phyloP scores from a whole-genome alignment of 345 rosid genomes.

The Iberis pinnata region DNA sequence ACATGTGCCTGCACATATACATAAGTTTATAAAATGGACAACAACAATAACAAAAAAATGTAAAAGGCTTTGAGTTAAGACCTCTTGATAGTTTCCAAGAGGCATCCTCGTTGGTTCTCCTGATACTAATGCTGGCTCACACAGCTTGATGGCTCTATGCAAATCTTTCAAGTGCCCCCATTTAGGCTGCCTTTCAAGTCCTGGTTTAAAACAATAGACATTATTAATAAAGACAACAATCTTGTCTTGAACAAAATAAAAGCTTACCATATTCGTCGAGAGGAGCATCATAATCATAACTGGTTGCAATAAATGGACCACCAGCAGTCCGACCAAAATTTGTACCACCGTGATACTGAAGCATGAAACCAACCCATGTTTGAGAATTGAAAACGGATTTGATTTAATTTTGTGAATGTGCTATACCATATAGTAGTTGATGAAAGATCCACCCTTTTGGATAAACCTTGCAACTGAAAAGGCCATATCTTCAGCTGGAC shows the following conservation, averaged over 20 bases:
- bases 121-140: constrained; percentile 79
- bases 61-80: constrained; percentile 18
- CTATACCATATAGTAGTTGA: constrained; percentile 94
- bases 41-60: background rate
- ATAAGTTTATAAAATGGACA: background rate
- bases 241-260: background rate
- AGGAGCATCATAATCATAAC: constrained; percentile 96
- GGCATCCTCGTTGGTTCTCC: constrained; percentile 53
- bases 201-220: constrained; percentile 32
- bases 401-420: constrained; percentile 10
- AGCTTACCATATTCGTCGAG: constrained; percentile 91
- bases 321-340: constrained; percentile 99
- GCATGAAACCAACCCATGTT: background rate
- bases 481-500: constrained; percentile 95
- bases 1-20: constrained; percentile 64
- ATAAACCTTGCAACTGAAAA: constrained; percentile 93
- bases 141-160: constrained; percentile 84
- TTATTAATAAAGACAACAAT: constrained; percentile 7
- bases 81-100: constrained; percentile 93
- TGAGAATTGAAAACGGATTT: constrained; percentile 16
- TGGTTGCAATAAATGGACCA: constrained; percentile 98
- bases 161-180: constrained; percentile 99
- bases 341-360: constrained; percentile 98
- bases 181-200: constrained; percentile 86
- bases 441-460: constrained; percentile 90